These are phyloP conservation scores for Alternaria ventricosa DNA, from an alignment of 2,329 filamentous ascomycete species.

Conservation along the genomic window DNA sequence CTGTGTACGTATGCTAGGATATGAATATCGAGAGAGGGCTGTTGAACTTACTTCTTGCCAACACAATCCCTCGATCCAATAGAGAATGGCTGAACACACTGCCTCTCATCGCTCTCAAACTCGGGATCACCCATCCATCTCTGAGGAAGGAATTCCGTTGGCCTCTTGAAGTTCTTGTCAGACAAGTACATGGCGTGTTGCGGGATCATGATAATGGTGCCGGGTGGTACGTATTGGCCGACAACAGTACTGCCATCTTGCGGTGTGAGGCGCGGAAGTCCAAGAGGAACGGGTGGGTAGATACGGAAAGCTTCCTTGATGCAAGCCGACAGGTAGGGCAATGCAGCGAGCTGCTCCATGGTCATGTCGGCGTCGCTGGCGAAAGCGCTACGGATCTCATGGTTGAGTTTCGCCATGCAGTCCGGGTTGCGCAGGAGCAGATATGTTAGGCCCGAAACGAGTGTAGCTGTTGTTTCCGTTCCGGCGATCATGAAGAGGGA, in stretches of 20 bases:
- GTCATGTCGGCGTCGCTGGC: slow-evolving; percentile 41
- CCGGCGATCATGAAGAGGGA: slow-evolving; percentile 52
- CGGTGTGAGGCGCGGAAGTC: slow-evolving; percentile 44
- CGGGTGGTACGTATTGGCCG: slow-evolving; percentile 45
- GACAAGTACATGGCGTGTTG: slow-evolving; percentile 28
- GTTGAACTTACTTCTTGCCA: slow-evolving; percentile 45
- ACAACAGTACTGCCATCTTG: slow-evolving; percentile 46
- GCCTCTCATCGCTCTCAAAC: slow-evolving; percentile 38
- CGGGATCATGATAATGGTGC: slow-evolving; percentile 20
- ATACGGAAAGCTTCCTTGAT: slow-evolving; percentile 52
- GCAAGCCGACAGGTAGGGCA: slow-evolving; percentile 49
- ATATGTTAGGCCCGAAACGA: slow-evolving; percentile 49
- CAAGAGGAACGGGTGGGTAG: slow-evolving; percentile 51
- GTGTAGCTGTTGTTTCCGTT: slow-evolving; percentile 54
- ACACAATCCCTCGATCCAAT: slow-evolving; percentile 51
- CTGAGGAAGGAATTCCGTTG: slow-evolving; percentile 49
- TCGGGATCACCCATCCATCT: slow-evolving; percentile 46
- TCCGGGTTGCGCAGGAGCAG: slow-evolving; percentile 40
- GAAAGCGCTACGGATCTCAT: slow-evolving; percentile 40
- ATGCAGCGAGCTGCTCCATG: slow-evolving; percentile 33
- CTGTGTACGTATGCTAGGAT: too few species aligned
- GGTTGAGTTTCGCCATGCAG: slow-evolving; percentile 31
- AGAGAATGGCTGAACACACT: slow-evolving; percentile 54
- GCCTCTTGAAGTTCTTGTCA: slow-evolving; percentile 43
- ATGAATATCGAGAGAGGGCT: too few species aligned